Percentiles rank a stretch among this genome's conserved stretches.
These are phyloP conservation scores for Prunella vulgaris DNA, from an alignment of 257 asterid species.

Conservation along the genomic window DNA sequence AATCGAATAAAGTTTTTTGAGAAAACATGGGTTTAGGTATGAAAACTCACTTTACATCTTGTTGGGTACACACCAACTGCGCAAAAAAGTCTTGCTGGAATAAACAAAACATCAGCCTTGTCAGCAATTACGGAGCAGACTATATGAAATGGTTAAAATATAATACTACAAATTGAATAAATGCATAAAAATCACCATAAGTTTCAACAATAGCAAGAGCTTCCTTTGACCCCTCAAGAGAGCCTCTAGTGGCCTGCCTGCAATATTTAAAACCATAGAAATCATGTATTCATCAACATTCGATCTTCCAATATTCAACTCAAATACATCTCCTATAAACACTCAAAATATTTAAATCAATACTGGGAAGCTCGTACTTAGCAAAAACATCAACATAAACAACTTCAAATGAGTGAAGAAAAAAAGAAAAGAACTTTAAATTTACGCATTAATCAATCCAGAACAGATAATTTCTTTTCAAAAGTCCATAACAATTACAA, in stretches of 20 bases:
- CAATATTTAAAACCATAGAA: conserved; percentile 16
- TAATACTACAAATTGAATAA: conserved; percentile 15
- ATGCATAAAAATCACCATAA: conserved; percentile 55
- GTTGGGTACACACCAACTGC: conserved; percentile 99
- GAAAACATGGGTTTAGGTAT: conserved; percentile 9
- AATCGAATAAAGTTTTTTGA: not conserved
- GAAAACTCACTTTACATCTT: conserved; percentile 76
- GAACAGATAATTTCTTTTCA: not conserved
- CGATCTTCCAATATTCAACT: conserved; percentile 4
- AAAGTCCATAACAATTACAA: not conserved
- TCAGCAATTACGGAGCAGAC: conserved; percentile 8
- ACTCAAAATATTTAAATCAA: not conserved
- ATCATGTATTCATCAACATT: not conserved
- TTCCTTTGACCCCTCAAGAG: conserved; percentile 85
- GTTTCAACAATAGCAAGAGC: conserved; percentile 97
- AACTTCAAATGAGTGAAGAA: not conserved
- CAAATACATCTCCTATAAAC: not conserved
- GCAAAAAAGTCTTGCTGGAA: conserved; percentile 88
- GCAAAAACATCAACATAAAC: conserved; percentile 6
- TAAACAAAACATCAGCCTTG: not conserved
- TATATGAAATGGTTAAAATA: not conserved
- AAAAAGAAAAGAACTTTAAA: not conserved
- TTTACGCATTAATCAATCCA: not conserved
- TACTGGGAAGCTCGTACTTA: not conserved
- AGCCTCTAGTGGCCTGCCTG: conserved; percentile 95